phyloP scores from a whole-genome alignment of 768 basidiomycete genomes.

The Suillus plorans region DNA sequence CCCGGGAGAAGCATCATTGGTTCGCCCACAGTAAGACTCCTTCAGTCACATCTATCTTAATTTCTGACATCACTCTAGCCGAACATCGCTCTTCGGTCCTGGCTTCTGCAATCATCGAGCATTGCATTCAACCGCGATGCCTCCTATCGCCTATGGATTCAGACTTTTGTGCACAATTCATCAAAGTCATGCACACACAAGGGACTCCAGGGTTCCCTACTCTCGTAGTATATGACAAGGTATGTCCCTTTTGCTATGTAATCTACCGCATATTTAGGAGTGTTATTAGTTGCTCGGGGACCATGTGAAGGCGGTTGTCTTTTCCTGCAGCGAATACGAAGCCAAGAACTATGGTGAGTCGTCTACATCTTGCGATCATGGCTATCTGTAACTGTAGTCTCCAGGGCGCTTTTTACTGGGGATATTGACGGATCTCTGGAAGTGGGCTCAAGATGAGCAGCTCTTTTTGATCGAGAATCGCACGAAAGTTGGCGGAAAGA shows the following conservation, averaged over 20 bases:
- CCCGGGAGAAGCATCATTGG: constrained; percentile 81
- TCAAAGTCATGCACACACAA: constrained; percentile 81
- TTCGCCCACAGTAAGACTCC: constrained; percentile 58
- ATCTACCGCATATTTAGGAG: constrained; percentile 3
- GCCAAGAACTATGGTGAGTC: constrained; percentile 86
- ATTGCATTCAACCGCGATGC: constrained; percentile 91
- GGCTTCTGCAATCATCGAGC: constrained; percentile 70
- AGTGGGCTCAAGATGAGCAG: constrained; percentile 78
- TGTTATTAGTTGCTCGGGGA: constrained; percentile 74
- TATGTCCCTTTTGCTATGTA: constrained; percentile 26
- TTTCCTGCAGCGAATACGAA: constrained; percentile 95
- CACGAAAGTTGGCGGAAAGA: constrained; percentile 60
- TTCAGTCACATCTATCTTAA: background rate
- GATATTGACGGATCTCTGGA: constrained; percentile 72
- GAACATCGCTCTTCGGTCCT: constrained; percentile 44
- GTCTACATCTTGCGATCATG: constrained; percentile 6
- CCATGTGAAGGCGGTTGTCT: constrained; percentile 80
- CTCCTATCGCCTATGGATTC: constrained; percentile 97
- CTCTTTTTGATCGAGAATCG: constrained; percentile 73
- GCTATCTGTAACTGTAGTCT: constrained; percentile 5
- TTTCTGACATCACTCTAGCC: constrained; percentile 18
- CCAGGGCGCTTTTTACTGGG: constrained; percentile 85
- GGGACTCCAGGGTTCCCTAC: constrained; percentile 92
- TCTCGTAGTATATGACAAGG: constrained; percentile 81
- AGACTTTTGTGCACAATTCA: constrained; percentile 88